Conservation (phyloP, 192 early-diverging fungal species). For the Borealophlyctis nickersoniae region DNA sequence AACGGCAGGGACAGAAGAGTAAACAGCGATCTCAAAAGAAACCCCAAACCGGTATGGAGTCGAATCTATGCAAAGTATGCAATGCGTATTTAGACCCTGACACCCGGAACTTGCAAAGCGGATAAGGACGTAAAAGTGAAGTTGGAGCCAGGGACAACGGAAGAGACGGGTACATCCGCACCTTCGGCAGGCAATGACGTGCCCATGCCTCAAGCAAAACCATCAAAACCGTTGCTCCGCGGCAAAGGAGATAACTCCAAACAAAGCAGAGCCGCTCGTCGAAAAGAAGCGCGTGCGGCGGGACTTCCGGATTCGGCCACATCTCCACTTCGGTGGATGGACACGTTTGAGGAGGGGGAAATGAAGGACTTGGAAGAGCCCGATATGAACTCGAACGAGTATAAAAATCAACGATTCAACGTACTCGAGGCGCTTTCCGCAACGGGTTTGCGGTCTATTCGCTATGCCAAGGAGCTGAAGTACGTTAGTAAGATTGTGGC, state of each 20-base stretch:
- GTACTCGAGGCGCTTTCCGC: constrained; percentile 94
- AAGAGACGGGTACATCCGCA: neutral
- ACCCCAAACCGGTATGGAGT: neutral
- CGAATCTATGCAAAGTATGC: neutral
- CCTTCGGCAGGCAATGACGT: neutral
- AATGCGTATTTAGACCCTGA: neutral
- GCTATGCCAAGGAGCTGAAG: constrained; percentile 91
- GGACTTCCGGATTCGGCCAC: neutral
- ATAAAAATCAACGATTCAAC: constrained; percentile 25
- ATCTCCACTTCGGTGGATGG: neutral
- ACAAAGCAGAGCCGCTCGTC: constrained; percentile 11
- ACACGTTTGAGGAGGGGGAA: constrained; percentile 9
- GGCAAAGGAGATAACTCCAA: constrained; percentile 31
- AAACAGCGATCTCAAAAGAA: constrained; percentile 20
- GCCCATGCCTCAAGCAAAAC: too few species aligned
- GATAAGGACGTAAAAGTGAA: constrained; percentile 4
- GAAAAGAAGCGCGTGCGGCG: constrained; percentile 10
- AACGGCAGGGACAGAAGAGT: constrained; percentile 32
- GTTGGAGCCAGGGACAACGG: neutral
- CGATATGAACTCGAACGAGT: neutral
- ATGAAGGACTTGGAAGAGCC: neutral
- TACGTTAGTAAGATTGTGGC: constrained; percentile 74
- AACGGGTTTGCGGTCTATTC: constrained; percentile 89
- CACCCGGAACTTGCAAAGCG: constrained; percentile 29
- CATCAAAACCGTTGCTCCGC: too few species aligned